These are phyloP conservation scores for Pythium grandisporangium DNA, from an alignment of 352 stramenopile species.

Conservation along the genomic window DNA sequence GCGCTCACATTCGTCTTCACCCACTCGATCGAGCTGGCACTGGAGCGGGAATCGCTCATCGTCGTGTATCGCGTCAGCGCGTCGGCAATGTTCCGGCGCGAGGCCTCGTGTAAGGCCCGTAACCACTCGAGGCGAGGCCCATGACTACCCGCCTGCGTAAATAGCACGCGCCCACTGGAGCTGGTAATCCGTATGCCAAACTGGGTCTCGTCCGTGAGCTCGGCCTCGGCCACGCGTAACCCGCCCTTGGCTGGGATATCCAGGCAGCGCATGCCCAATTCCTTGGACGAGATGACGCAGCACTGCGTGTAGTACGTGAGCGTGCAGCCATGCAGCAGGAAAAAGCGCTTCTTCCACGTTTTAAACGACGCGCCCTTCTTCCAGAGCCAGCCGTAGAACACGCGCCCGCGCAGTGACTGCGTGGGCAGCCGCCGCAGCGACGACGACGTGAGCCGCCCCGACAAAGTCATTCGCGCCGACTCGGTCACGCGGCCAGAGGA, in stretches of 20 bases:
- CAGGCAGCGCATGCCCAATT: conserved; percentile 44
- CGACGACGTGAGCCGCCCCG: too few species aligned
- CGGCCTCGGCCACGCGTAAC: conserved; percentile 32
- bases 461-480: too few species aligned
- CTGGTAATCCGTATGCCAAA: conserved; percentile 54
- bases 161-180: conserved; percentile 47
- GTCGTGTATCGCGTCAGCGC: conserved; percentile 23
- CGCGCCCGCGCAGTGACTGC: conserved; percentile 41
- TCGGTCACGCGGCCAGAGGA: too few species aligned
- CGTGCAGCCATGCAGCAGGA: conserved; percentile 49
- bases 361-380: conserved; percentile 66
- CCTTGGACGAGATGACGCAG: conserved; percentile 52
- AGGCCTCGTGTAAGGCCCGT: conserved; percentile 38
- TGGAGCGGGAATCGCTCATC: conserved; percentile 19
- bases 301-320: conserved; percentile 68
- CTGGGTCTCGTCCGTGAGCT: conserved; percentile 31
- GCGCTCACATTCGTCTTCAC: too few species aligned
- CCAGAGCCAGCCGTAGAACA: conserved; percentile 73
- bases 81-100: conserved; percentile 18
- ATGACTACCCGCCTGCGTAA: conserved; percentile 46
- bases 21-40: background rate
- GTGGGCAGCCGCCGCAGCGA: conserved; percentile 45
- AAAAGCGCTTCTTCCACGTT: conserved; percentile 78
- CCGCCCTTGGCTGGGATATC: conserved; percentile 47
- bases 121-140: conserved; percentile 36